Evolutionary conservation across 1,284 basidiomycete genomes (phyloP), one percentile per base, ranked within the genome.

Genomic region (Chalciporus sp.): DNA sequence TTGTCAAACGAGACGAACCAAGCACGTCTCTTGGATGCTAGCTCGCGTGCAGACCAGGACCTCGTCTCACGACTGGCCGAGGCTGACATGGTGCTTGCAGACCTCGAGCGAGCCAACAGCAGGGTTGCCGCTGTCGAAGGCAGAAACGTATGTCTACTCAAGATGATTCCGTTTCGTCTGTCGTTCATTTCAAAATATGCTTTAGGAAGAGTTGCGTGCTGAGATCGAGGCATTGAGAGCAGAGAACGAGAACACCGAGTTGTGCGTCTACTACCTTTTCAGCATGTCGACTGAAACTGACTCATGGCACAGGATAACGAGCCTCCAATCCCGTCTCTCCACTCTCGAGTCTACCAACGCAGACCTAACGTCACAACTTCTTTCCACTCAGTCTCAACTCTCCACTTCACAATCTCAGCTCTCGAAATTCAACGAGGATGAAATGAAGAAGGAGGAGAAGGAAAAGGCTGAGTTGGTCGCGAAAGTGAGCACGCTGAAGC

Each of bases 41-140:
- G 85, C 55, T 89, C 94, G 68, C 82, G 91, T 35, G 92, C 95
- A 77, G 94, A 96, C 65, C 92, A 95, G 67, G 95, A 96, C 68
- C 89, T 93, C 10, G 80, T 94, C 2, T 84, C 92, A 1, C 91
- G 94, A 61, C 80, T 96, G 27, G 88, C 90, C 0, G 94, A 97
- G 68, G 81, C 95, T 52, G 95, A 98, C 62, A 90, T 97, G 83
- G 84, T 97, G 57, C 88, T 92, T 23, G 90, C 90, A 14, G 96
- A 99, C 72, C 78, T 98, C 40, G 93, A 95, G 62, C 84, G 94
- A 14, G 94, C 96, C 16, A 98, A 96, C 64, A 92, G 87, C 65
- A 86, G 95, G 11, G 90, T 97, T 1, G 93, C 91, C 0, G 87
- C 90, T 4, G 89, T 98, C 42, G 96, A 99, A 72, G 81, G 94